Evolutionary conservation across 2,329 filamentous ascomycete genomes (phyloP), one percentile per base, ranked within the genome.

Genomic region (Celoporthe dispersa): DNA sequence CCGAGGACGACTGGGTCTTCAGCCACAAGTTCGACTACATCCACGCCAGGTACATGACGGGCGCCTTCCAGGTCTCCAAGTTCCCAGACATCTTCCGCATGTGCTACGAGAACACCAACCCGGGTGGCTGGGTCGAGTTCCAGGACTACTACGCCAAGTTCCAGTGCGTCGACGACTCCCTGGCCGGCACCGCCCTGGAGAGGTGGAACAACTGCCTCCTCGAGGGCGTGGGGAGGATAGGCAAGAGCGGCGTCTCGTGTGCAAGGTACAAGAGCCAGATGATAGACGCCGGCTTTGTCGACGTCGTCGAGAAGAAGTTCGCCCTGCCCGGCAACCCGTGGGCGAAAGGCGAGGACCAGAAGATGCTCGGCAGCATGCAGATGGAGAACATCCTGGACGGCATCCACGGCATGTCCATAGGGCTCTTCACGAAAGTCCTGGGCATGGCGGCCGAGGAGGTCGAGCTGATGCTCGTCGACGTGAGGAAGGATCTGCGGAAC

Each of bases 301-400:
- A 80, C 39, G 74, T 80, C 19, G 68, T 72, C 3, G 77, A 80
- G 68, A 74, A 75, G 62, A 74, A 75, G 61, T 76, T 75, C 41
- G 76, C 78, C 14, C 75, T 80, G 7, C 80, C 79, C 3, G 76
- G 78, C 14, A 80, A 78, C 41, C 74, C 77, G 5, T 82, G 81
- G 80, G 76, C 80, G 1, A 76, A 76, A 57, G 80, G 80, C 16
- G 67, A 72, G 22, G 77, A 79, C 25, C 74, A 80, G 72, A 82
- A 81, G 73, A 74, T 78, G 60, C 73, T 81, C 28, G 80, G 81
- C 60, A 72, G 74, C 67, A 75, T 78, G 75, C 77, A 79, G 71
- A 78, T 80, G 75, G 75, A 74, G 31, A 79, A 80, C 59, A 76
- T 79, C 57, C 73, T 79, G 31, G 75, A 79, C 44, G 78, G 77